Conservation (phyloP, 108 stramenopile species). For the Phaeodactylum tricornutum region DNA sequence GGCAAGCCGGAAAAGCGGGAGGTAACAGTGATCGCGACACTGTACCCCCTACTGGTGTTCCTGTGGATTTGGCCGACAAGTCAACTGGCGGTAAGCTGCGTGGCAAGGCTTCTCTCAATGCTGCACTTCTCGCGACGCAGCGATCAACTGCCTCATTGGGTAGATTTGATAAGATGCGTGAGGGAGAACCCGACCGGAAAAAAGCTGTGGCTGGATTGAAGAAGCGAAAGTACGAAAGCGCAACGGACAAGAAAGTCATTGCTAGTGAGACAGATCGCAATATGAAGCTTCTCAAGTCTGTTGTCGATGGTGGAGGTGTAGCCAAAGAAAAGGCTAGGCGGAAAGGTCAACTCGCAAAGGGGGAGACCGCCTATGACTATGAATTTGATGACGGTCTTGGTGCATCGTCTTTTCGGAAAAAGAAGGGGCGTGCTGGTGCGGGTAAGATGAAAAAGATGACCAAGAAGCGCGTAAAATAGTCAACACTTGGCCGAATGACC, state of each 20-base stretch:
- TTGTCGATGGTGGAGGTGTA: slow-evolving; percentile 71
- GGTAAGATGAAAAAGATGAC: slow-evolving; percentile 85
- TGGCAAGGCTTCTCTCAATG: slow-evolving; percentile 52
- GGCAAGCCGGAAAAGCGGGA: slow-evolving; percentile 39
- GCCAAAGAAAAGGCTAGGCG: slow-evolving; percentile 58
- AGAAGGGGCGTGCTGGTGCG: slow-evolving; percentile 84
- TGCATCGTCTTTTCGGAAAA: slow-evolving; percentile 67
- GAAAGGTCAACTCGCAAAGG: slow-evolving; percentile 64
- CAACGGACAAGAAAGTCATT: slow-evolving; percentile 38
- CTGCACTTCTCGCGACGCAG: slow-evolving; percentile 70
- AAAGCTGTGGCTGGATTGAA: slow-evolving; percentile 36
- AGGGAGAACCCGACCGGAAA: slow-evolving; percentile 73
- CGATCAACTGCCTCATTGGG: slow-evolving; percentile 76
- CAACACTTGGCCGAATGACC: too few species aligned
- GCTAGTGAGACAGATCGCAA: slow-evolving; percentile 45
- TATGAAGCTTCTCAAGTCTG: slow-evolving; percentile 61
- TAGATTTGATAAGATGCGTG: slow-evolving; percentile 69
- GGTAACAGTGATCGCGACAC: slow-evolving; percentile 25
- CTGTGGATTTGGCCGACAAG: slow-evolving; percentile 47
- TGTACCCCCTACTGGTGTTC: slow-evolving; percentile 55
- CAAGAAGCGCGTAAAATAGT: slow-evolving; percentile 74
- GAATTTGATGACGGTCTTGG: slow-evolving; percentile 81
- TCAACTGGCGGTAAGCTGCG: slow-evolving; percentile 20
- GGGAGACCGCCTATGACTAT: slow-evolving; percentile 86
- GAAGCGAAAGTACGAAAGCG: slow-evolving; percentile 59